Evolutionary conservation across 176 grass and related monocot species (phyloP).

Genomic region (Paspalum vaginatum): DNA sequence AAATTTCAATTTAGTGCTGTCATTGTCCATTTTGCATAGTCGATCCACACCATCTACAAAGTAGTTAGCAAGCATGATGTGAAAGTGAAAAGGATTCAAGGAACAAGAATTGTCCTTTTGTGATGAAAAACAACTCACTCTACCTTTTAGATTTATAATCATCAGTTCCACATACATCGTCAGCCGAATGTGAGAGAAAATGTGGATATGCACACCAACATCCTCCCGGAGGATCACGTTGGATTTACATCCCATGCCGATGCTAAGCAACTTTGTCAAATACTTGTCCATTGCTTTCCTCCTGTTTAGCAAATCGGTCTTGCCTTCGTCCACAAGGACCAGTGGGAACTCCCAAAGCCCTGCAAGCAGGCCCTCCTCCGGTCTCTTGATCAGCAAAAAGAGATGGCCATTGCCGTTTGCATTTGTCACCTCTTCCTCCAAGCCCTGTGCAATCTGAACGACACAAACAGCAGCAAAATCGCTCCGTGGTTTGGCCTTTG

Average conservation of each 20-base stretch:
- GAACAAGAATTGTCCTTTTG: not conserved
- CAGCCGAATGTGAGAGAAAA: slow-evolving; percentile 92
- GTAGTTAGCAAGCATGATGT: slow-evolving; percentile 2
- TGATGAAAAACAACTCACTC: not conserved
- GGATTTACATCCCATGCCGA: slow-evolving; percentile 35
- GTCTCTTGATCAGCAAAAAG: slow-evolving; percentile 80
- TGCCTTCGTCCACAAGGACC: slow-evolving; percentile 59
- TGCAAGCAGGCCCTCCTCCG: slow-evolving; percentile 87
- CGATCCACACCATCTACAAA: slow-evolving; percentile 52
- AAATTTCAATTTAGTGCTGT: slow-evolving; percentile 54
- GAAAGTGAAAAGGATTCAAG: not conserved
- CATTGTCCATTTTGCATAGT: slow-evolving; percentile 39
- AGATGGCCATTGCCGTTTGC: slow-evolving; percentile 2
- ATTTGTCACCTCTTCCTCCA: not conserved
- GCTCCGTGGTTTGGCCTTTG: slow-evolving; percentile 72
- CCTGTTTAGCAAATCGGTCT: slow-evolving; percentile 48
- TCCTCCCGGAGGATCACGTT: slow-evolving; percentile 64
- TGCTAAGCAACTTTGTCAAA: slow-evolving; percentile 55
- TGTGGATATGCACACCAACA: slow-evolving; percentile 76
- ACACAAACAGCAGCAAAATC: slow-evolving; percentile 88
- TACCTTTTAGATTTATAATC: slow-evolving; percentile 78
- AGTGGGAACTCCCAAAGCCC: slow-evolving; percentile 97
- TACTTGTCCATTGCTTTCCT: slow-evolving; percentile 78
- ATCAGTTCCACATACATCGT: slow-evolving; percentile 86
- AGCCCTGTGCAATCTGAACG: slow-evolving; percentile 61